Evolutionary conservation across 768 basidiomycete species (phyloP), one percentile per base, ranked within the genome.

Genomic region (Baorangia bicolor): DNA sequence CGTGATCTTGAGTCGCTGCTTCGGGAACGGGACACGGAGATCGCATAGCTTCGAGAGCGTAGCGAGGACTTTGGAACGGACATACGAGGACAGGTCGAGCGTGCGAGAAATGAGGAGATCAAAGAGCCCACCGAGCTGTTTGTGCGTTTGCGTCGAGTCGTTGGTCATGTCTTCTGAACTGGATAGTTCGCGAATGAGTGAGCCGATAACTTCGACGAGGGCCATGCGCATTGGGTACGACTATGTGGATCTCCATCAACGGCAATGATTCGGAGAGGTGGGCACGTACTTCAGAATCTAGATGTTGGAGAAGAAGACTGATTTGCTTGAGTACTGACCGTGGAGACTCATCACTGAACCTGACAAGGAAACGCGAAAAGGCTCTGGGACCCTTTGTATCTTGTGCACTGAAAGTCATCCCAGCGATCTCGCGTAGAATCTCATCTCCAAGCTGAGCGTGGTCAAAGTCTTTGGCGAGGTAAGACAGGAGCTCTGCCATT

Each of bases 171-270:
- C 80, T 20, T 74, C 70, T 3, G 83, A 79, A 20, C 73, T 67
- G 0, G 89, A 84, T 13, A 98, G 81, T 60, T 98, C 92, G 41
- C 80, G 78, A 66, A 98, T 93, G 57, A 98, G 83, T 55, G 79
- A 76, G 6, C 92, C 93, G 38, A 98, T 84, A 54, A 95, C 82
- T 68, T 98, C 96, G 48, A 99, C 83, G 53, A 99, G 79, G 1
- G 94, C 92, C 77, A 94, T 89, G 39, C 97, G 92, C 86, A 99
- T 94, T 0, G 94, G 92, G 67, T 98, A 97, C 0, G 94, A 87
- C 94, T 97, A 63, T 14, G 44, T 6, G 33, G 35, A 20, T 30
- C 12, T 35, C 16, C n/a, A 37, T 52, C 13, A 51, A 23, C 13
- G 13, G 28, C 8, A 14, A 42, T 5, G 21, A 28, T 27, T 35